Evolutionary conservation across 345 rosid genomes (phyloP).

Genomic region (Boechera stricta): DNA sequence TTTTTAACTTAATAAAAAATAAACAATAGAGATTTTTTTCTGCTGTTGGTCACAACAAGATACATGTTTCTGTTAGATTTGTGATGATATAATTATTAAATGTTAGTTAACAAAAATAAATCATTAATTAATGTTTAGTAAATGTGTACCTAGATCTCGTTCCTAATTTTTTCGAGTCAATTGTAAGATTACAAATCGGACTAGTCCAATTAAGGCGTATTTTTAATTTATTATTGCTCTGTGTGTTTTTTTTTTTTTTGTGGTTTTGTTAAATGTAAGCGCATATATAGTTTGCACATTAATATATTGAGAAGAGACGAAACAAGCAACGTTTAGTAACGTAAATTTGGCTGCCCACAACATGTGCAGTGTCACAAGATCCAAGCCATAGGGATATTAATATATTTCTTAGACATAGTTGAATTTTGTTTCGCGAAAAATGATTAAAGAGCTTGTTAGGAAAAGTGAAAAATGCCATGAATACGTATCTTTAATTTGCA

Average conservation of each 20-base stretch:
- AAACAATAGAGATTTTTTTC: too few relatives aligned
- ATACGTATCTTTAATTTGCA: constrained; percentile 16
- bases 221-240: background rate
- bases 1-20: too few relatives aligned
- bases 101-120: background rate
- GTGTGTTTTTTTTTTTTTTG: background rate
- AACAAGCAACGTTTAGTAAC: constrained; percentile 40
- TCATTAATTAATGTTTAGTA: background rate
- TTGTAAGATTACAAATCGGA: background rate
- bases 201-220: background rate
- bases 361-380: constrained; percentile 47
- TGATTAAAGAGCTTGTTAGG: background rate
- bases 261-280: background rate
- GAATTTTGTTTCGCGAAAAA: constrained; percentile 8
- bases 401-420: constrained; percentile 11
- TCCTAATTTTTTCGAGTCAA: constrained; percentile 13
- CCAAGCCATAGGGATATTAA: constrained; percentile 3
- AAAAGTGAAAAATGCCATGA: background rate
- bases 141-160: constrained; percentile 12
- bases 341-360: constrained; percentile 36
- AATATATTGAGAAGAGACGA: constrained; percentile 7
- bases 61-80: background rate
- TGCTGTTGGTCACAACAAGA: background rate
- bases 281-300: background rate
- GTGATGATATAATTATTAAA: background rate